phyloP scores from a whole-genome alignment of 805 yeast genomes.

The Jamesozyma spencerorum region DNA sequence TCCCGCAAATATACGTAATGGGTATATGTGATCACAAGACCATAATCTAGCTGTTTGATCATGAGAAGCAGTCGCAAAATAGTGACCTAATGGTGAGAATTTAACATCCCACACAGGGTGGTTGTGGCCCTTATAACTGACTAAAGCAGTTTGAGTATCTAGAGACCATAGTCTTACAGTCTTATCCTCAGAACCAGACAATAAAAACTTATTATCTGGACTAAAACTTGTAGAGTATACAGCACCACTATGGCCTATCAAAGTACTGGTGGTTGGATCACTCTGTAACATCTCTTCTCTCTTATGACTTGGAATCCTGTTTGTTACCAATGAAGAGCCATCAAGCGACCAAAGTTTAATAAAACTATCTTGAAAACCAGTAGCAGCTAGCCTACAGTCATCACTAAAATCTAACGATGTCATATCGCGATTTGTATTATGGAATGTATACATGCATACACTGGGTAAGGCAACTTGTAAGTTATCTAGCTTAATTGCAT shows the following conservation, averaged over 20 bases:
- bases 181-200: constrained; percentile 84
- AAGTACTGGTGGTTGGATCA: constrained; percentile 22
- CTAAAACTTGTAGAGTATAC: constrained; percentile 85
- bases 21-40: constrained; percentile 97
- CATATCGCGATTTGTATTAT: constrained; percentile 83
- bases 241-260: constrained; percentile 91
- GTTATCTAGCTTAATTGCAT: constrained; percentile 58
- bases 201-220: constrained; percentile 75
- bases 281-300: constrained; percentile 29
- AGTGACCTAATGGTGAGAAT: constrained; percentile 91
- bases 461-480: constrained; percentile 80
- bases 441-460: constrained; percentile 96
- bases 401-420: constrained; percentile 81
- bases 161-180: constrained; percentile 90
- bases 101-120: constrained; percentile 97
- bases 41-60: constrained; percentile 96
- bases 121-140: constrained; percentile 91
- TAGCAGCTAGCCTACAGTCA: constrained; percentile 81
- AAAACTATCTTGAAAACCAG: constrained; percentile 88
- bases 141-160: constrained; percentile 82
- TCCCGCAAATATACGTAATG: constrained; percentile 92
- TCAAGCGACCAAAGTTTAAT: constrained; percentile 89
- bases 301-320: constrained; percentile 47
- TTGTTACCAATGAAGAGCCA: constrained; percentile 71
- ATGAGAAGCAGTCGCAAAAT: constrained; percentile 95